phyloP scores from a whole-genome alignment of 768 basidiomycete genomes.

The Leucogyrophana mollusca region DNA sequence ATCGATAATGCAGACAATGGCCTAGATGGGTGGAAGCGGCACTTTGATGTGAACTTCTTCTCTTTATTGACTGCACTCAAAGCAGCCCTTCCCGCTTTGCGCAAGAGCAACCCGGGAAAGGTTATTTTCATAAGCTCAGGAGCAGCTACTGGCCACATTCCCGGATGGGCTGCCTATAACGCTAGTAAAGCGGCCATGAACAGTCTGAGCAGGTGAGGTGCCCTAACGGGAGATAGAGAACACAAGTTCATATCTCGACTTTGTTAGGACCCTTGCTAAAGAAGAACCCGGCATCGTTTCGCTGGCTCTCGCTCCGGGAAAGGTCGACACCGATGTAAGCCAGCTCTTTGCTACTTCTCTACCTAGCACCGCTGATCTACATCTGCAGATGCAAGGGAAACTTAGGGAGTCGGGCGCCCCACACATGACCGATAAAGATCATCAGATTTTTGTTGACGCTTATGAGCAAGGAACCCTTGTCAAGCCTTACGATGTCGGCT shows the following conservation, averaged over 20 bases:
- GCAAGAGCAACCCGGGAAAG: conserved; percentile 57
- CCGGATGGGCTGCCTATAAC: conserved; percentile 81
- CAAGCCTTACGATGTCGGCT: conserved; percentile 69
- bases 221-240: conserved; percentile 1
- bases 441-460: conserved; percentile 56
- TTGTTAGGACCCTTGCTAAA: conserved; percentile 71
- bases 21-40: conserved; percentile 60
- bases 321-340: conserved; percentile 79
- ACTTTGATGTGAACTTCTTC: conserved; percentile 89
- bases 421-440: conserved; percentile 54
- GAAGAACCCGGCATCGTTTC: conserved; percentile 79
- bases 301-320: conserved; percentile 83
- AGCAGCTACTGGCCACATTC: conserved; percentile 62
- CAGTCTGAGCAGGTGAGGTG: conserved; percentile 64
- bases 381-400: conserved; percentile 66
- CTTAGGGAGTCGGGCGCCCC: conserved; percentile 51
- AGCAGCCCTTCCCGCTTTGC: conserved; percentile 66
- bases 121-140: conserved; percentile 88
- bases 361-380: conserved; percentile 5
- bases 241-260: background rate
- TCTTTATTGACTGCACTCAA: conserved; percentile 73
- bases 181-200: conserved; percentile 91
- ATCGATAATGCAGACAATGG: conserved; percentile 49
- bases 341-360: background rate
- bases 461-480: conserved; percentile 70